Evolutionary conservation across 768 basidiomycete species (phyloP), one percentile per base, ranked within the genome.

Genomic region (Lactarius psammicola): DNA sequence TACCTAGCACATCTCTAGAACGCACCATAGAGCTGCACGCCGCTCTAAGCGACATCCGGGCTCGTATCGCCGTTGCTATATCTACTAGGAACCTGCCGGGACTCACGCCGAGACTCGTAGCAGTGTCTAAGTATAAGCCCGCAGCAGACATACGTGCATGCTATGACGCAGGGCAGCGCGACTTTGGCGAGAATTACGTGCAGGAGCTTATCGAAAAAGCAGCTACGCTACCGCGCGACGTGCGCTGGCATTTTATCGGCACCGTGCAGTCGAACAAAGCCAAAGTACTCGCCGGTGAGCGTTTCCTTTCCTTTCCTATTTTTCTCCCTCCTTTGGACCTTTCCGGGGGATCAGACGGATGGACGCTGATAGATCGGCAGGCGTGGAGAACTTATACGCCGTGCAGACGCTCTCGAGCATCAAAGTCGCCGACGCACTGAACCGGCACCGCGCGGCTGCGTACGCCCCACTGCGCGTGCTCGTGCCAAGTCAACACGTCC

Each of bases 181-280:
- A 96, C 75, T 99, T 98, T 73, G 97, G 97, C 8, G 97, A 99
- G 79, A 99, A 99, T 75, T 98, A 98, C 73, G 94, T 94, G 13
- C 90, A 95, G 70, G 95, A 98, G 72, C 76, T 98, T 67, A 88
- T 87, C 44, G 94, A 93, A 36, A 97, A 97, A 74, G 92, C 94
- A 1, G 42, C 57, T 15, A 20, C 31, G 33, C 33, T 67, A 10
- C 66, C 66, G 0, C 79, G 78, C 64, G 79, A 82, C 72, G 90
- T 91, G 74, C 68, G 84, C 77, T 55, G 26, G 36, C 66, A 67
- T 31, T 67, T 67, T 17, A 63, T 67, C 51, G 66, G 66, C 8
- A 59, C 57, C 4, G 57, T 67, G 5, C 66, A 67, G 34, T 63
- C 61, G 0, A 67, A 67, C 42, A 67, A 67, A 42, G 66, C 66